A percentile compares a stretch with the other conserved stretches of the same genome.
Conservation (phyloP, 2,329 filamentous ascomycete genomes). For the Plenodomus tracheiphilus region DNA sequence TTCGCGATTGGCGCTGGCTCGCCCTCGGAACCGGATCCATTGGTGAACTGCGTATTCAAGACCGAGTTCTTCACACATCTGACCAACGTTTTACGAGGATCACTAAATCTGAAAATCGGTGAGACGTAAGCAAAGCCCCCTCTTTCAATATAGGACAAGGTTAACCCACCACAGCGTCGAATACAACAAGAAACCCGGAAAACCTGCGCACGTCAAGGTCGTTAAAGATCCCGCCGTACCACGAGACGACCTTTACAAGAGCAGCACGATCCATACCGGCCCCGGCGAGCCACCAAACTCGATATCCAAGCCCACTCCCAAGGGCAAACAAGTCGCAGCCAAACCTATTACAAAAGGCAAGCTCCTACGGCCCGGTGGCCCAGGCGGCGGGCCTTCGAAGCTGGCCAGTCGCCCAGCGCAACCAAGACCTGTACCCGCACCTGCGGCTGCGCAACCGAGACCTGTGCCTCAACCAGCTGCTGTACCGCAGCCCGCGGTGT, state of each 20-base stretch:
- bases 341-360: conserved; percentile 93
- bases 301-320: conserved; percentile 80
- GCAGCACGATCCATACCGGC: conserved; percentile 83
- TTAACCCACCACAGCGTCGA: conserved; percentile 64
- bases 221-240: conserved; percentile 79
- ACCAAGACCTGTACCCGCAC: conserved; percentile 38
- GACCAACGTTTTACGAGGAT: conserved; percentile 75
- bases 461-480: conserved; percentile 59
- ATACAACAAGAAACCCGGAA: conserved; percentile 97
- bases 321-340: conserved; percentile 80
- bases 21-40: conserved; percentile 87
- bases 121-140: conserved; percentile 57
- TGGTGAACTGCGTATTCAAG: conserved; percentile 92
- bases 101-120: conserved; percentile 80
- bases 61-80: conserved; percentile 97
- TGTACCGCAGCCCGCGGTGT: conserved; percentile 51
- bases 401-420: conserved; percentile 57
- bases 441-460: conserved; percentile 45
- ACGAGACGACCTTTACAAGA: conserved; percentile 87
- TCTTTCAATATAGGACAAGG: not conserved
- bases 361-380: conserved; percentile 88
- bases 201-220: conserved; percentile 85
- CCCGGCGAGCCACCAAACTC: conserved; percentile 83
- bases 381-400: conserved; percentile 77
- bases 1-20: conserved; percentile 91